Evolutionary conservation across 805 yeast species (phyloP), one percentile per base, ranked within the genome.

Genomic region (Saturnispora quitensis): DNA sequence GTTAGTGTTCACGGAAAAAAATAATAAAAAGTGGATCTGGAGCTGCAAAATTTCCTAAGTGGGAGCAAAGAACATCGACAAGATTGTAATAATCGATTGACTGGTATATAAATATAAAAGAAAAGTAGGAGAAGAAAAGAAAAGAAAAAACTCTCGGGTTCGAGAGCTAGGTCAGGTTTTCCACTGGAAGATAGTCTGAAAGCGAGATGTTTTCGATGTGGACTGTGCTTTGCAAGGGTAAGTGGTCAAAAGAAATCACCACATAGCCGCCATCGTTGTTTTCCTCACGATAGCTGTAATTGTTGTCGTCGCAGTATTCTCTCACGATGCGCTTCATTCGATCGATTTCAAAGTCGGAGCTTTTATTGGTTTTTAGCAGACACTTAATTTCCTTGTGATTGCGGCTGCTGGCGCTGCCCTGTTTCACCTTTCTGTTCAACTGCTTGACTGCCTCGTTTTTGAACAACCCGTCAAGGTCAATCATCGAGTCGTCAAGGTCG

Each of bases 401-500:
- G 15, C 38, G 25, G n/a, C 36, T 17, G 33, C 36, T 17, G 13
- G 12, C 3, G 5, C 34, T 31, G 34, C 5, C 34, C 34, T 31
- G 34, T 8, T 31, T 22, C 25, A 43, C 43, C 22, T 27, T 42
- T 34, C 28, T 43, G 4, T 38, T 43, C 18, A 49, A 27, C 20
- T 34, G 28, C 9, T 15, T 13, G 10, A 49, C 78, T 5, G 97
- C 97, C 69, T 91, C 99, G 63, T 82, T 84, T 17, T 90, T 93
- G 60, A 75, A 90, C 36, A 91, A 71, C 0, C 99, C 99, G 66
- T 91, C 98, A 50, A 91, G 73, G 69, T 91, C 98, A 55, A 91
- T 87, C 67, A 90, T 97, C 64, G 87, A 84, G 25, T 74, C 74
- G 28, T 77, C 82, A n/a, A 90, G 82, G 62, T 89, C 97, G 40